phyloP scores from a whole-genome alignment of 2,329 filamentous ascomycete species.

The Furcasterigmium furcatum region DNA sequence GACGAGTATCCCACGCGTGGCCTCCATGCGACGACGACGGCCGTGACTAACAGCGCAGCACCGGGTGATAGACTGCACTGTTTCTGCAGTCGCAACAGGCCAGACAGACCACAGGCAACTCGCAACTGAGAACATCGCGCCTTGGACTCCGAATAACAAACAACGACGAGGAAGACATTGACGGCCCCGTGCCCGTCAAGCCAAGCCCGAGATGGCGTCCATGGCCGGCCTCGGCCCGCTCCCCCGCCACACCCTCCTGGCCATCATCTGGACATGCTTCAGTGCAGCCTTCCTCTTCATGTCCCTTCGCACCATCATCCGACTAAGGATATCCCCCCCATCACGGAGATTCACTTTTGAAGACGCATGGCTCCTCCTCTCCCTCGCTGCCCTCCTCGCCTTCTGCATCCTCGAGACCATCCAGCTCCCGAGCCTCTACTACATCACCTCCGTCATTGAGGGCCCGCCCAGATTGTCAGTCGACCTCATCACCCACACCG shows the following conservation, averaged over 20 bases:
- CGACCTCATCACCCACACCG: constrained; percentile 14
- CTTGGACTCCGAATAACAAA: too few relatives aligned
- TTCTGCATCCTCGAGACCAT: constrained; percentile 20
- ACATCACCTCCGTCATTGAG: constrained; percentile 16
- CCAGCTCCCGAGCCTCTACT: constrained; percentile 19
- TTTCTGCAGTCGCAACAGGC: too few relatives aligned
- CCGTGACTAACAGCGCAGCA: too few relatives aligned
- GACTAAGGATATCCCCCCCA: constrained; percentile 7
- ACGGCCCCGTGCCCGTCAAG: too few relatives aligned
- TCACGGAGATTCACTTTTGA: constrained; percentile 8
- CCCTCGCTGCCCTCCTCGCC: constrained; percentile 1
- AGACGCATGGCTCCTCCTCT: constrained; percentile 18
- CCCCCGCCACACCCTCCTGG: constrained; percentile 13
- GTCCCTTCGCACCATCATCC: constrained; percentile 14
- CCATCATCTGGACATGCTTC: constrained; percentile 18
- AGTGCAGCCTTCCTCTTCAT: constrained; percentile 15
- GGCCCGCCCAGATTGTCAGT: constrained; percentile 12
- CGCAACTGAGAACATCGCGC: too few relatives aligned
- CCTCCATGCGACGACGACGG: too few relatives aligned
- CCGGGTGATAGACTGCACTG: too few relatives aligned
- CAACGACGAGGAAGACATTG: too few relatives aligned
- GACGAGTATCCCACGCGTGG: too few relatives aligned
- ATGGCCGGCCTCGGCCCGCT: constrained; percentile 4
- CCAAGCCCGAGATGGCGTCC: not conserved
- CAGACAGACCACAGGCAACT: too few relatives aligned